Percentiles rank a stretch among this genome's conserved stretches.
phyloP scores from a whole-genome alignment of 768 basidiomycete species.

The Suillus variegatus region DNA sequence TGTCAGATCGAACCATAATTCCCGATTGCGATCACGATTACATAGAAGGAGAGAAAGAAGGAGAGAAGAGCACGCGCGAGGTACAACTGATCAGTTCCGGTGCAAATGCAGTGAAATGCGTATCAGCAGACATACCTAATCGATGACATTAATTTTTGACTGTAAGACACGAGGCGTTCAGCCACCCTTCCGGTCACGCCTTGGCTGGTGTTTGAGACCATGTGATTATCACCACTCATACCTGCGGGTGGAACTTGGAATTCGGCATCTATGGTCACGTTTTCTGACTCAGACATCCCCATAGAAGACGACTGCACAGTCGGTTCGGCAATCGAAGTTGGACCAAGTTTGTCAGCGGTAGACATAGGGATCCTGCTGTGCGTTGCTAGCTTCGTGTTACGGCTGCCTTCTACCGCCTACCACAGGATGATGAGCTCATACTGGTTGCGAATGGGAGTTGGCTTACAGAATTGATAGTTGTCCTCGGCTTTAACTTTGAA shows the following conservation, averaged over 20 bases:
- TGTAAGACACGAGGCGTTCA: conserved; percentile 50
- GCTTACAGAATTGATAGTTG: conserved; percentile 24
- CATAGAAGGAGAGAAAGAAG: conserved; percentile 18
- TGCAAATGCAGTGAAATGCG: conserved; percentile 18
- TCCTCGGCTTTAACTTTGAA: conserved; percentile 31
- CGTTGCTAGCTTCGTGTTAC: conserved; percentile 19
- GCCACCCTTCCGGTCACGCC: conserved; percentile 39
- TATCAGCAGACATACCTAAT: conserved; percentile 43
- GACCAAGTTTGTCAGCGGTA: conserved; percentile 14
- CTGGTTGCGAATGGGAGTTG: background rate
- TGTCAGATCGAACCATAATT: conserved; percentile 14
- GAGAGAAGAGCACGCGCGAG: conserved; percentile 18
- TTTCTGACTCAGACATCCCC: conserved; percentile 16
- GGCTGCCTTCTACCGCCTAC: conserved; percentile 22
- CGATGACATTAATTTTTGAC: conserved; percentile 45
- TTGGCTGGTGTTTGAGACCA: conserved; percentile 21
- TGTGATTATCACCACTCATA: conserved; percentile 30
- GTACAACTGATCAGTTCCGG: conserved; percentile 28
- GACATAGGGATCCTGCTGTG: conserved; percentile 19
- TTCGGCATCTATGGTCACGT: conserved; percentile 16
- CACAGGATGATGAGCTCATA: conserved; percentile 20
- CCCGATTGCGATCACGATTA: conserved; percentile 13
- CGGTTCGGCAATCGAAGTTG: conserved; percentile 17
- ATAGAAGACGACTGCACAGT: conserved; percentile 11
- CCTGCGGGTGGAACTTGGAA: conserved; percentile 20